Conservation (phyloP, 768 basidiomycete genomes). For the Kwoniella botswanensis region DNA sequence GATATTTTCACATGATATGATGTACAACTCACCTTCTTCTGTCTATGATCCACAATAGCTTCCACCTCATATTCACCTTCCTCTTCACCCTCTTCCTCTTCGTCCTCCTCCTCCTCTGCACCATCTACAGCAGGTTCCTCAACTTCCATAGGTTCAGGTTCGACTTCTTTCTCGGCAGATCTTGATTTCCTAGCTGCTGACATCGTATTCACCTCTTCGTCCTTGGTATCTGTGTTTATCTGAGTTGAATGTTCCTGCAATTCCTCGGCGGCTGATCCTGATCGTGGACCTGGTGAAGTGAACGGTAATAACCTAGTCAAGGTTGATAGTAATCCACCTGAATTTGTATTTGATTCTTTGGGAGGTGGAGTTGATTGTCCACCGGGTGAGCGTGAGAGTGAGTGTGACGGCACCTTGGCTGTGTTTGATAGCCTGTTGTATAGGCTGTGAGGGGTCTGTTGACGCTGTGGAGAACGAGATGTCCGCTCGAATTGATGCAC, state of each 20-base stretch:
- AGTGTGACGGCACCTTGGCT: background rate
- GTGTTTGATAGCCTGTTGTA: background rate
- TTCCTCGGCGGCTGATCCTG: background rate
- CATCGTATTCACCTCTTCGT: background rate
- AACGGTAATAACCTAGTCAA: slow-evolving; percentile 18
- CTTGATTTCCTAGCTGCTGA: slow-evolving; percentile 10
- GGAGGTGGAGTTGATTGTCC: background rate
- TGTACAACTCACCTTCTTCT: slow-evolving; percentile 17
- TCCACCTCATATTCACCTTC: slow-evolving; percentile 30
- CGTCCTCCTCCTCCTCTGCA: slow-evolving; percentile 13
- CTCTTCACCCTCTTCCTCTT: slow-evolving; percentile 25
- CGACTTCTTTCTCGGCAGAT: slow-evolving; percentile 19
- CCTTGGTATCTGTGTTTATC: background rate
- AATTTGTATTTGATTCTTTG: background rate
- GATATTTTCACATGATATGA: no score
- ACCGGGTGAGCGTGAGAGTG: background rate
- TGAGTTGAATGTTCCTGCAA: background rate
- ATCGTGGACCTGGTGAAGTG: slow-evolving; percentile 3
- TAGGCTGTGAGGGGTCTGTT: background rate
- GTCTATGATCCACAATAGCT: slow-evolving; percentile 39
- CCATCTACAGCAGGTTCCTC: slow-evolving; percentile 12
- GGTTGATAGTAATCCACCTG: slow-evolving; percentile 19
- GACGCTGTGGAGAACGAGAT: background rate
- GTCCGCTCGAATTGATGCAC: background rate
- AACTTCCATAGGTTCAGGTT: slow-evolving; percentile 13